Percentiles rank a stretch among this genome's conserved stretches.
Evolutionary conservation across 2,329 filamentous ascomycete species (phyloP).

Genomic region (Fusarium keratoplasticum): DNA sequence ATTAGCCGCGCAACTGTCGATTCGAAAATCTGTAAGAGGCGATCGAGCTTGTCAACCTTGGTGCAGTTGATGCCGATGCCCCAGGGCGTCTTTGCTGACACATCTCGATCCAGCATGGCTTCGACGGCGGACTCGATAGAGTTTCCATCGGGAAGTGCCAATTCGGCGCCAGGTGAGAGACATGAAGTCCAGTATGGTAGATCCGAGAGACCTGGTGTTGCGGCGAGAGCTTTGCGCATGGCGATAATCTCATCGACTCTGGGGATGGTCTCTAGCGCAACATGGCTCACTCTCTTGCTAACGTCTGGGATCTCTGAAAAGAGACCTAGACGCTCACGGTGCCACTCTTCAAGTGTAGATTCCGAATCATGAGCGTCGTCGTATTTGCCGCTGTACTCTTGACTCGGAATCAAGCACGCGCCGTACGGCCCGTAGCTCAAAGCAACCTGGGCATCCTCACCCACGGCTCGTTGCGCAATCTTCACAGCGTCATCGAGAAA

Average conservation of each 20-base stretch:
- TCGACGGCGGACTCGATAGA: conserved; percentile 49
- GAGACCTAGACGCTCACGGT: conserved; percentile 63
- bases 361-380: conserved; percentile 59
- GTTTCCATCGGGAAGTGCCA: conserved; percentile 68
- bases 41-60: conserved; percentile 71
- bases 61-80: conserved; percentile 77
- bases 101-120: conserved; percentile 51
- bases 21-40: conserved; percentile 67
- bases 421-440: conserved; percentile 75
- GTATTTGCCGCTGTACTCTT: conserved; percentile 74
- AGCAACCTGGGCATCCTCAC: conserved; percentile 55
- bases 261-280: conserved; percentile 76
- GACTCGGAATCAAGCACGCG: conserved; percentile 72
- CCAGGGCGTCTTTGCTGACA: conserved; percentile 58
- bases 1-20: conserved; percentile 56
- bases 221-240: conserved; percentile 59
- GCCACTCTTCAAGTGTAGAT: conserved; percentile 65
- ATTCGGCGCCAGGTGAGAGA: conserved; percentile 68
- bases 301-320: conserved; percentile 58
- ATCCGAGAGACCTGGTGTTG: conserved; percentile 40
- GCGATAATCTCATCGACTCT: conserved; percentile 71
- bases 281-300: conserved; percentile 59
- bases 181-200: conserved; percentile 71
- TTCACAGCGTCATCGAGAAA: conserved; percentile 58
- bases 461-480: conserved; percentile 54